Evolutionary conservation across 164 flowering plant genomes (phyloP), one percentile per base, ranked within the genome.

Genomic region (Chimonanthus praecox): DNA sequence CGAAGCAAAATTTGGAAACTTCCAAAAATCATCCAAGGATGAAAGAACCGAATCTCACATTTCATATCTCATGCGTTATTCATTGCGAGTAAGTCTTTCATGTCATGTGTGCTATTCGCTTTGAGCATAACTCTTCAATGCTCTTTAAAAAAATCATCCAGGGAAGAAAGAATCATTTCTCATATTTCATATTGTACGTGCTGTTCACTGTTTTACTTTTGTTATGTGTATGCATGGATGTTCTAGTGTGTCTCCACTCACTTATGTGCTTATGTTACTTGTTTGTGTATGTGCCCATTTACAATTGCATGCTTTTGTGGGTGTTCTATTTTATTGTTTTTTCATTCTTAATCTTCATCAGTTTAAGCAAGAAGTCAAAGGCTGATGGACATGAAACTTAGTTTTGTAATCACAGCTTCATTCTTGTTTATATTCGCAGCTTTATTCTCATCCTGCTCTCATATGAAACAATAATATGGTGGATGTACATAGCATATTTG

Each of bases 101-200:
- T 33, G 33, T 33, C 33, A 20, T 20, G 33, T 33, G 33, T 33
- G 33, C 33, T 33, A 33, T 33, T 33, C 33, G 0, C 0, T 1
- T 33, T 33, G 33, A 33, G 33, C 33, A 33, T 33, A 33, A 33
- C 33, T 33, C 33, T 33, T 33, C 33, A 33, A 33, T 33, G 33
- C 33, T 33, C 33, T 33, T 33, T 33, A 33, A 33, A 77, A 61
- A 88, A 82, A 71, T 49, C 79, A 54, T 44, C 6, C 65, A 85
- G 82, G 74, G 84, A 49, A 76, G 84, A 47, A 77, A 68, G 58
- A 11, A 58, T 74, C 45, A 85, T 86, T 72, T 83, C 92, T 51
- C 96, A 91, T 78, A 84, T 95, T 69, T 93, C 98, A 48, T 86
- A 93, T 77, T 84, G 84, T 58, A 54, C 88, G 5, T 92, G 96